These are phyloP conservation scores for Drechslera avenae DNA, from an alignment of 2,329 filamentous ascomycete species.

Conservation along the genomic window DNA sequence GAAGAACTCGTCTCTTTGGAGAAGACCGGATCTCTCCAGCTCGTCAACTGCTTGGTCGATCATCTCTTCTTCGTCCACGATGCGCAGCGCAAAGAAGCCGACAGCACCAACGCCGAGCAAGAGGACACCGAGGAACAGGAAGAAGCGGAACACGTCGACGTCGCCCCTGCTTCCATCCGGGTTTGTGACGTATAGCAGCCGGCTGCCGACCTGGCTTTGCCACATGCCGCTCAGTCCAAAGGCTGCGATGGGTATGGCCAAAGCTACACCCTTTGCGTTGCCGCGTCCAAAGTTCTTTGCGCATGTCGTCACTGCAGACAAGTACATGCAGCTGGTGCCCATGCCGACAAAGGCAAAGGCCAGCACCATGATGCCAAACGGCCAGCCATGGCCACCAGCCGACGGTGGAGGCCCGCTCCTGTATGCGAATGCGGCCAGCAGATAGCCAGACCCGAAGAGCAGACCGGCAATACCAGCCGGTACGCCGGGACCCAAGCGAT, in stretches of 20 bases:
- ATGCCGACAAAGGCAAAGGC: conserved; percentile 83
- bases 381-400: conserved; percentile 63
- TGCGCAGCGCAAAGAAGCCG: conserved; percentile 73
- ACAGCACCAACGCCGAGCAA: conserved; percentile 72
- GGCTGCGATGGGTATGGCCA: conserved; percentile 87
- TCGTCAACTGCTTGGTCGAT: conserved; percentile 91
- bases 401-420: conserved; percentile 60
- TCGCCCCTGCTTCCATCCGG: conserved; percentile 66
- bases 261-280: conserved; percentile 82
- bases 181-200: conserved; percentile 72
- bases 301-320: conserved; percentile 88
- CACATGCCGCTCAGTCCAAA: conserved; percentile 96
- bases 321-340: conserved; percentile 86
- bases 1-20: conserved; percentile 77
- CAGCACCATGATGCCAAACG: conserved; percentile 81
- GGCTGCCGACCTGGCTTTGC: conserved; percentile 85
- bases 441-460: conserved; percentile 81
- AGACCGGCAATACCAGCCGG: conserved; percentile 73
- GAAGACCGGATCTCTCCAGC: conserved; percentile 83
- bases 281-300: conserved; percentile 97
- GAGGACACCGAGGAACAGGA: conserved; percentile 79
- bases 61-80: conserved; percentile 83
- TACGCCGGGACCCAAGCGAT: conserved; percentile 80
- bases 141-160: conserved; percentile 81
- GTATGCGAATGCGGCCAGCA: conserved; percentile 81